These are phyloP conservation scores for Aegilops bicornis DNA, from an alignment of 176 grass and related monocot species.

Conservation along the genomic window DNA sequence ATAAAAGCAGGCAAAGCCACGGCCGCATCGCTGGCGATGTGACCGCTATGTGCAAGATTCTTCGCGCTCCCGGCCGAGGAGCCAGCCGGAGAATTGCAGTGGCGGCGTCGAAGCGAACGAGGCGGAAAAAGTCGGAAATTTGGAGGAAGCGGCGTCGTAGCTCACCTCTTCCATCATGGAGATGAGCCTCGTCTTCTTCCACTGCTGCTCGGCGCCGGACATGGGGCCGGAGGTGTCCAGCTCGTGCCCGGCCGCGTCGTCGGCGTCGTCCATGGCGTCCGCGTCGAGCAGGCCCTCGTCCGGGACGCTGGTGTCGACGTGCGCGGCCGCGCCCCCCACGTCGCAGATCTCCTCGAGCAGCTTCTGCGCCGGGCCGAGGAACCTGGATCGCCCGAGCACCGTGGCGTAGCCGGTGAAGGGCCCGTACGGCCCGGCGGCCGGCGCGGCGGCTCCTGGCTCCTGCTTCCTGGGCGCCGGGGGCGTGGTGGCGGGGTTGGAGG, in stretches of 20 bases:
- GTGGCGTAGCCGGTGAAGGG: conserved; percentile 89
- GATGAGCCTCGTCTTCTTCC: conserved; percentile 93
- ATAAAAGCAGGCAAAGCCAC: conserved; percentile 53
- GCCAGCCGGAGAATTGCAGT: conserved; percentile 28
- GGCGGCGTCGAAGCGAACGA: not conserved
- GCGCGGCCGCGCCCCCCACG: conserved; percentile 43
- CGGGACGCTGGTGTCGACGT: conserved; percentile 18
- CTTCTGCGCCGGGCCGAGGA: conserved; percentile 77
- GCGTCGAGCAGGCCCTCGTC: conserved; percentile 45
- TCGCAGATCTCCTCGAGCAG: conserved; percentile 87
- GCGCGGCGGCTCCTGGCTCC: not conserved
- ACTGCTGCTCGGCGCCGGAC: conserved; percentile 70
- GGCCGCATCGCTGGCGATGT: conserved; percentile 40
- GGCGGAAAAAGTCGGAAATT: conserved; percentile 16
- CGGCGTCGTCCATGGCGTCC: conserved; percentile 47
- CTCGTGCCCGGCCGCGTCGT: conserved; percentile 32
- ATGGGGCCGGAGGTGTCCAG: conserved; percentile 41
- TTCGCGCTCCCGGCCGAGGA: conserved; percentile 12
- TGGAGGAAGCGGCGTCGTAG: not conserved
- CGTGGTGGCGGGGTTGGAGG: conserved; percentile 22
- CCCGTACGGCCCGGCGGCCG: conserved; percentile 35
- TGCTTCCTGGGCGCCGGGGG: conserved; percentile 5
- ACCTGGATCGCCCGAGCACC: conserved; percentile 75
- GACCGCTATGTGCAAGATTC: conserved; percentile 62
- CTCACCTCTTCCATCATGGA: conserved; percentile 97